Evolutionary conservation across 805 yeast genomes (phyloP).

Genomic region (Metschnikowia lunata): DNA sequence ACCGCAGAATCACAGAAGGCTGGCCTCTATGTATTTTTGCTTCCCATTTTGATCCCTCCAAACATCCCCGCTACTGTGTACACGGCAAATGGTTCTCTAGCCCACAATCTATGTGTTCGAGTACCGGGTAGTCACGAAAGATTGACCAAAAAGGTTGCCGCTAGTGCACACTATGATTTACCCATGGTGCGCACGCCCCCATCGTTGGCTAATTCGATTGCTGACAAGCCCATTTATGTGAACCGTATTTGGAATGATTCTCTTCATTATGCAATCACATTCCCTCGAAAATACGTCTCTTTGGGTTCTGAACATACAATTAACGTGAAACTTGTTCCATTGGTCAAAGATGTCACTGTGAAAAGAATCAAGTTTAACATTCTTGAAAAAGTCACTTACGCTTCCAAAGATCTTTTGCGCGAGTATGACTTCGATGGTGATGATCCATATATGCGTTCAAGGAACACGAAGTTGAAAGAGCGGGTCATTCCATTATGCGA

Average conservation of each 20-base stretch:
- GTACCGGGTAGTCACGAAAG: slow-evolving; percentile 36
- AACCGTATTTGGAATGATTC: slow-evolving; percentile 72
- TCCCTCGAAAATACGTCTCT: slow-evolving; percentile 66
- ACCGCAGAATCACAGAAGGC: slow-evolving; percentile 33
- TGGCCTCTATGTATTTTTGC: slow-evolving; percentile 65
- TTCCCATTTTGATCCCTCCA: slow-evolving; percentile 60
- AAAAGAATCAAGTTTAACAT: slow-evolving; percentile 64
- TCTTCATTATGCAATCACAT: slow-evolving; percentile 63
- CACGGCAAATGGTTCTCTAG: slow-evolving; percentile 47
- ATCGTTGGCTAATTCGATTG: slow-evolving; percentile 50
- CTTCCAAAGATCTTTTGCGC: slow-evolving; percentile 48
- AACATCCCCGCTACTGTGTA: slow-evolving; percentile 58
- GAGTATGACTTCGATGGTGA: slow-evolving; percentile 50
- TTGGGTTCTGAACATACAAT: slow-evolving; percentile 57
- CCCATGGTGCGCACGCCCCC: slow-evolving; percentile 56
- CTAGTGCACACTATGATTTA: slow-evolving; percentile 28
- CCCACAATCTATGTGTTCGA: slow-evolving; percentile 39
- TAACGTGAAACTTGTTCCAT: slow-evolving; percentile 62
- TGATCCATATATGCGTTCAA: slow-evolving; percentile 15
- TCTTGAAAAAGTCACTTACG: slow-evolving; percentile 61
- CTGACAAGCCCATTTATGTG: slow-evolving; percentile 73
- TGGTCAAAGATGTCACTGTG: slow-evolving; percentile 55
- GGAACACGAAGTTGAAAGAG: slow-evolving; percentile 30
- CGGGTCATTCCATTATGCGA: slow-evolving; percentile 58
- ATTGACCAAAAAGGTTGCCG: slow-evolving; percentile 32